These are phyloP conservation scores for Calocybe cyanea DNA, from an alignment of 768 basidiomycete genomes.

Conservation along the genomic window DNA sequence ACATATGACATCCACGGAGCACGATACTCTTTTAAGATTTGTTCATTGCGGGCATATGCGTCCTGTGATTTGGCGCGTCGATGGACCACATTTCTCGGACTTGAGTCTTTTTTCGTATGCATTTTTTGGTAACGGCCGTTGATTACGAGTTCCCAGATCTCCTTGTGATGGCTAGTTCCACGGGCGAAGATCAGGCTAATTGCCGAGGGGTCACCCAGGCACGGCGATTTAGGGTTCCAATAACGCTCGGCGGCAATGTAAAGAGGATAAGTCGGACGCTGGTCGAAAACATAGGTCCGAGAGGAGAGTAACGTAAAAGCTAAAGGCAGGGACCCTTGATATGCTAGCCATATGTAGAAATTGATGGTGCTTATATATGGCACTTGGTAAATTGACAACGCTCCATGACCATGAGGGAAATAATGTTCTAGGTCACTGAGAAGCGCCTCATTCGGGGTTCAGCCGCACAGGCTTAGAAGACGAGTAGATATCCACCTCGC, in stretches of 20 bases:
- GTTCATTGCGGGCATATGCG: constrained; percentile 44
- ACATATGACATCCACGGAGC: constrained; percentile 41
- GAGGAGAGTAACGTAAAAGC: too few relatives aligned
- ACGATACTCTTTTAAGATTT: constrained; percentile 36
- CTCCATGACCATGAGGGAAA: too few relatives aligned
- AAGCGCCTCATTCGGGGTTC: too few relatives aligned
- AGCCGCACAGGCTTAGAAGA: too few relatives aligned
- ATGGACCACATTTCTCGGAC: constrained; percentile 50
- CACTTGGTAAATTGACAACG: too few relatives aligned
- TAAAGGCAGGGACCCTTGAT: too few relatives aligned
- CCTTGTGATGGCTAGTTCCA: constrained; percentile 54
- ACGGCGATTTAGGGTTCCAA: constrained; percentile 31
- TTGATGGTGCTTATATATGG: too few relatives aligned
- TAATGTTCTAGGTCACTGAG: too few relatives aligned
- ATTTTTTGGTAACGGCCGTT: constrained; percentile 45
- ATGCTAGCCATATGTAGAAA: too few relatives aligned
- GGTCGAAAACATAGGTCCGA: too few relatives aligned
- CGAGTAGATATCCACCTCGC: too few relatives aligned
- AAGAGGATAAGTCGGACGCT: constrained; percentile 48
- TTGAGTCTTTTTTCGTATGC: constrained; percentile 21
- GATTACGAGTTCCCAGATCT: constrained; percentile 54
- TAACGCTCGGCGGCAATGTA: constrained; percentile 48
- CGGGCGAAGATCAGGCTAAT: constrained; percentile 49
- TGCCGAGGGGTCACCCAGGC: constrained; percentile 33
- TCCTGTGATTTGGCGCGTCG: constrained; percentile 58